These are phyloP conservation scores for Mychonastes homosphaera DNA, from an alignment of 139 green algal genomes.

Conservation along the genomic window DNA sequence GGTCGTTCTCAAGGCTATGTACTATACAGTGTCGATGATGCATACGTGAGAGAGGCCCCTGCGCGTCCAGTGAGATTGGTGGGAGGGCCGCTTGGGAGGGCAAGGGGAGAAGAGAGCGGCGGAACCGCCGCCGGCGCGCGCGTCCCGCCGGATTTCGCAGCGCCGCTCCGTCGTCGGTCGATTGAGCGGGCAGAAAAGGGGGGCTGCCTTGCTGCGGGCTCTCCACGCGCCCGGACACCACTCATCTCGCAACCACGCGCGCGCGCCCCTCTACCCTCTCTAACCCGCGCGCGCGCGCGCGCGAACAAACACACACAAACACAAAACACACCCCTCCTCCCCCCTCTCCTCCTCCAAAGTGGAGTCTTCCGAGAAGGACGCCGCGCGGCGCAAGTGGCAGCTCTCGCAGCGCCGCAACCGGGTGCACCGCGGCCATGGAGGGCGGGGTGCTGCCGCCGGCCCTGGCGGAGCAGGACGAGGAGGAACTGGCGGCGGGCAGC, in stretches of 20 bases:
- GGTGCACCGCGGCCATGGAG: not conserved
- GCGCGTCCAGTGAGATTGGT: too few species aligned
- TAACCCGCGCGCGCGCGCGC: not conserved
- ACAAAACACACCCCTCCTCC: not conserved
- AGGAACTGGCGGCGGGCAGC: not conserved
- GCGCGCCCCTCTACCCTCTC: not conserved
- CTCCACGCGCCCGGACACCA: conserved; percentile 1
- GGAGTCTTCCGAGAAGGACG: conserved; percentile 10
- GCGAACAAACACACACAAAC: not conserved
- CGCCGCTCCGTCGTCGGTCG: too few species aligned
- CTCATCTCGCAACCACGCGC: not conserved
- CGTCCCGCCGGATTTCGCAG: too few species aligned
- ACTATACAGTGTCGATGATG: too few species aligned
- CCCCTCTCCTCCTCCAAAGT: not conserved
- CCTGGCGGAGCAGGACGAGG: not conserved
- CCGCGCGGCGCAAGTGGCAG: conserved; percentile 3
- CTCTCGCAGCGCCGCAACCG: conserved; percentile 4
- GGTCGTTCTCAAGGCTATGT: too few species aligned
- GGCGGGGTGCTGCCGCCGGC: not conserved
- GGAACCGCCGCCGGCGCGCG: too few species aligned
- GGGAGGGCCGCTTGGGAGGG: too few species aligned
- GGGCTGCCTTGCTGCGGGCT: not conserved
- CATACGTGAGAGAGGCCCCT: too few species aligned
- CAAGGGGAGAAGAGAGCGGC: too few species aligned
- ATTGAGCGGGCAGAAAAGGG: too few species aligned